Base-by-base conservation (phyloP, 768 basidiomycete species). In the Serendipita indica region DNA sequence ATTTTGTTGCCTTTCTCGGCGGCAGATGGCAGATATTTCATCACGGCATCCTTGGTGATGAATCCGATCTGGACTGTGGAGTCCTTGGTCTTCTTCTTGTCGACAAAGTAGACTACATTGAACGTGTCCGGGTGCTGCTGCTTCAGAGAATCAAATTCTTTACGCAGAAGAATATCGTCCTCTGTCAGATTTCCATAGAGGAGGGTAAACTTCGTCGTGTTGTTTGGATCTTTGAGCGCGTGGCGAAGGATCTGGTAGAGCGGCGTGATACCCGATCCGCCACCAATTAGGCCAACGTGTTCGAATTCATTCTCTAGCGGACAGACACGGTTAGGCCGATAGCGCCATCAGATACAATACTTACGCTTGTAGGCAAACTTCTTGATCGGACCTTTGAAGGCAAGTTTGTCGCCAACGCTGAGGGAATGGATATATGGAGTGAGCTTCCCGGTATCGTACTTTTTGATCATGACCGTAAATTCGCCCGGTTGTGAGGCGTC, bases 191-290 rank as follows among this genome's bases (percentile, higher is more conserved):
- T 98, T 35, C 88, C 83, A 71, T 87, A 98, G 65, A 99, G 73
- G 58, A 98, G 76, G 46, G 84, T 94, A 75, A 89, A 96, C 65
- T 91, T 91, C 61, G 96, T 97, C 74, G 83, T 89, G 80, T 98
- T 96, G 39, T 71, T 64, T 32, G 79, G 76, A 66, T 89, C 83
- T 0, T 81, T 64, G 60, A 84, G 79, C 6, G 89, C 84, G 68
- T 91, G 81, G 41, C 75, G 75, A 43, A 93, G 67, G 65, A 96
- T 72, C 70, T 90, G 89, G 73, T 86, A 90, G 45, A 91, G 77
- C 2, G 89, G 89, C 6, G 89, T 85, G 62, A 98, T 90, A 68
- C 96, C 96, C 63, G 82, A 86, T 58, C 96, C 96, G 57, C 96
- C 96, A 33, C 89, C 89, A 65, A 98, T 89, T 65, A 93, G 75